Evolutionary conservation across 2,329 filamentous ascomycete genomes (phyloP).

Genomic region (Alternaria conjuncta): DNA sequence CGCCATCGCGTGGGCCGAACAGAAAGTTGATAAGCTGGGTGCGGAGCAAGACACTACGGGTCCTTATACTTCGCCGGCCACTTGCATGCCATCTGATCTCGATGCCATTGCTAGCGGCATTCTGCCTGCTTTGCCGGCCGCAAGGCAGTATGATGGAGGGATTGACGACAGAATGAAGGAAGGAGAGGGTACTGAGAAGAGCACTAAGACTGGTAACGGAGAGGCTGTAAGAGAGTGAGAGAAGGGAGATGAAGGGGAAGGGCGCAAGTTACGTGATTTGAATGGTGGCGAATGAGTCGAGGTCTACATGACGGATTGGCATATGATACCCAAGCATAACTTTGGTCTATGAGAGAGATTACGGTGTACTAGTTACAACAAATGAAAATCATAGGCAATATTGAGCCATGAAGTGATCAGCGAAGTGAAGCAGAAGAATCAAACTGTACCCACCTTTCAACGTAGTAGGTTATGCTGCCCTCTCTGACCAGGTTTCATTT

Average conservation of each 20-base stretch:
- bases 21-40: constrained; percentile 32
- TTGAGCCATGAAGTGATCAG: not conserved
- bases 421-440: not conserved
- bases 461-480: too few relatives aligned
- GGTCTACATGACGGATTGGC: not conserved
- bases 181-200: not conserved
- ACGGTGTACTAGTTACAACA: not conserved
- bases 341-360: not conserved
- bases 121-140: constrained; percentile 27
- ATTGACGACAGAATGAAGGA: not conserved
- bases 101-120: constrained; percentile 42
- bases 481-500: too few relatives aligned
- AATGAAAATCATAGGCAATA: not conserved
- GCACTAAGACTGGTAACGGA: not conserved
- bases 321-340: not conserved
- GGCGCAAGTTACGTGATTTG: not conserved
- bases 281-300: not conserved
- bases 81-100: constrained; percentile 42
- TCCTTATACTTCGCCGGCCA: constrained; percentile 41
- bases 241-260: not conserved
- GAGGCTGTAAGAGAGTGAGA: not conserved
- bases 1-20: constrained; percentile 35
- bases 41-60: constrained; percentile 31
- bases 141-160: not conserved
- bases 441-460: not conserved